A percentile compares a stretch with the other conserved stretches of the same genome.
These are phyloP conservation scores for Hyphopichia burtonii DNA, from an alignment of 1,139 yeast species.

Conservation along the genomic window DNA sequence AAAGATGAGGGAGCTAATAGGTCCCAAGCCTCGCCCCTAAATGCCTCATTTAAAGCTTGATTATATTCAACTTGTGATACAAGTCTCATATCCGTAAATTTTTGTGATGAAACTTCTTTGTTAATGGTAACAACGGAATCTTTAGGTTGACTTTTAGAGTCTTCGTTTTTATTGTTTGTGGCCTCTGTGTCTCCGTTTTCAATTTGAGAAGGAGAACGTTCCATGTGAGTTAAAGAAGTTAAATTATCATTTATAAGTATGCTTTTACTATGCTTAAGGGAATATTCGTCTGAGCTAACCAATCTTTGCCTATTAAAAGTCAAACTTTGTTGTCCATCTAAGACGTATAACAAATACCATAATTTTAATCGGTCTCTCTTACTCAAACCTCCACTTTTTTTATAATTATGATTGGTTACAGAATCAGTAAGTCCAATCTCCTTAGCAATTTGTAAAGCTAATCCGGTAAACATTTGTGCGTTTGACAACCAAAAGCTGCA, in stretches of 20 bases:
- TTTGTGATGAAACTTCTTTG: conserved; percentile 5
- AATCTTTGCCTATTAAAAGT: conserved; percentile 59
- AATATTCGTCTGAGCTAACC: conserved; percentile 46
- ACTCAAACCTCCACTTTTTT: conserved; percentile 14
- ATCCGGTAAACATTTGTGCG: conserved; percentile 63
- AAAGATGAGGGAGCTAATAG: conserved; percentile 57
- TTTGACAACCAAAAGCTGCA: conserved; percentile 72
- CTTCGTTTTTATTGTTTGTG: too few relatives aligned
- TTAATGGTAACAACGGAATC: not conserved
- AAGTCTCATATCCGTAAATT: conserved; percentile 55
- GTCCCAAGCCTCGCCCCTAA: conserved; percentile 64
- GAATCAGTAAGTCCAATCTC: conserved; percentile 51
- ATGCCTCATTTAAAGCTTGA: conserved; percentile 61
- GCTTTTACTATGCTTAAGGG: conserved; percentile 40
- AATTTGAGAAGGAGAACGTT: not conserved
- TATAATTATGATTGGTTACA: conserved; percentile 9
- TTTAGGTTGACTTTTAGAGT: too few relatives aligned
- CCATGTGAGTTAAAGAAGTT: conserved; percentile 5
- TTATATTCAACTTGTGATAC: conserved; percentile 73
- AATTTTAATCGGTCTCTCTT: conserved; percentile 52
- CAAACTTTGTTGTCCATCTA: conserved; percentile 70
- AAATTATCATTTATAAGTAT: conserved; percentile 19
- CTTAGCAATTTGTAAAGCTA: conserved; percentile 64
- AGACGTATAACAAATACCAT: conserved; percentile 66
- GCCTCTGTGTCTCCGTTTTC: not conserved